Evolutionary conservation across 495 filamentous ascomycete genomes (phyloP), one percentile per base, ranked within the genome.

Genomic region (Penicillium ucsense): DNA sequence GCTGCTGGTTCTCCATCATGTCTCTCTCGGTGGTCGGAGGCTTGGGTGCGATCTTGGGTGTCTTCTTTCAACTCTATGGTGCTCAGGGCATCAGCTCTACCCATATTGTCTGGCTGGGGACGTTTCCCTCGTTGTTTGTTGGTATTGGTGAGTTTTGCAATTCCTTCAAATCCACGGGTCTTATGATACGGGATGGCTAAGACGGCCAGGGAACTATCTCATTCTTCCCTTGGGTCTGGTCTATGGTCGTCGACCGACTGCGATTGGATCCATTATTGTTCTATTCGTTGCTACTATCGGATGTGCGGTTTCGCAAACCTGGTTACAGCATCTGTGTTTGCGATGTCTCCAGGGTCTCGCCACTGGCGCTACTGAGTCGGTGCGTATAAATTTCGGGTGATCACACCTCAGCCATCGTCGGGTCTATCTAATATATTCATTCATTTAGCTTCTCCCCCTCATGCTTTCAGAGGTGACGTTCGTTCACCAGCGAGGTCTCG

Each of bases 1-100:
- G 63, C 43, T 67, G 64, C 46, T 67, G 64, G 64, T 67, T 67
- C 35, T 65, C 64, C 0, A 54, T 58, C 35, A 66, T 66, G 65
- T 66, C 61, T 2, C 41, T 68, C 12, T 62, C 62, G 1, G 48
- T 63, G 3, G 59, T 63, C 33, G 60, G 64, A 9, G 60, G 57
- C n/a, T 39, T 65, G 10, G 64, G 64, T 6, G 43, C 64, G 0
- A 58, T 65, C 33, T 50, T 67, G 9, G 49, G 49, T 34, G 41
- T 60, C 12, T 62, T 67, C 43, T 54, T 67, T 38, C 40, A 54
- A 50, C 38, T 64, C 11, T 67, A 67, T 49, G 44, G 42, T 8
- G 40, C 52, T 4, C 43, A 63, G 34, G 64, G 64, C 11, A 40
- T 52, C 11, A 62, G 37, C 32, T 33, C 51, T 3, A 55, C 57